Conservation (phyloP, 1,139 yeast genomes). For the Yamadazyma songkhlaensis region DNA sequence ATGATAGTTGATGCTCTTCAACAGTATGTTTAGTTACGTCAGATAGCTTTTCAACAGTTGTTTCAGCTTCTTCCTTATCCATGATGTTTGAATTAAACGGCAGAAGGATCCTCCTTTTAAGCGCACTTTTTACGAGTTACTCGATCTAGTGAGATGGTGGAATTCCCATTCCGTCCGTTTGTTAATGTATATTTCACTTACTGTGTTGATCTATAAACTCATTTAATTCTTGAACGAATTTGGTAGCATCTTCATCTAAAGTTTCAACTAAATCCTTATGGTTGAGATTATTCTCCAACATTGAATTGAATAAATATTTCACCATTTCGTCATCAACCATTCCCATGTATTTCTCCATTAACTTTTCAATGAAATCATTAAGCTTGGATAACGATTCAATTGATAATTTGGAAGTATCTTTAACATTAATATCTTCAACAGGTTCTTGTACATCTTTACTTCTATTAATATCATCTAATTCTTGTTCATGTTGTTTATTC, state of each 20-base stretch:
- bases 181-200: too few relatives aligned
- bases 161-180: too few relatives aligned
- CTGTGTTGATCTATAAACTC: slow-evolving; percentile 6
- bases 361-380: slow-evolving; percentile 31
- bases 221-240: slow-evolving; percentile 32
- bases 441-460: slow-evolving; percentile 2
- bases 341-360: slow-evolving; percentile 53
- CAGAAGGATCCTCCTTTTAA: too few relatives aligned
- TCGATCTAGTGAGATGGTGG: too few relatives aligned
- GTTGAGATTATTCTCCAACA: slow-evolving; percentile 27
- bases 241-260: slow-evolving; percentile 54
- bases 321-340: slow-evolving; percentile 49
- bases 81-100: too few relatives aligned
- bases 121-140: too few relatives aligned
- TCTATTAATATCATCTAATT: slow-evolving; percentile 27
- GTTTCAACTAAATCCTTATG: slow-evolving; percentile 48
- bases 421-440: background rate
- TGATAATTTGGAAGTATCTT: slow-evolving; percentile 9
- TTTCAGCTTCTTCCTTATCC: too few relatives aligned
- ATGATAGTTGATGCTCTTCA: too few relatives aligned
- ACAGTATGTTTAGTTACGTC: too few relatives aligned
- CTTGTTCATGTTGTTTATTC: slow-evolving; percentile 33
- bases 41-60: too few relatives aligned
- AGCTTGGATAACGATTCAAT: slow-evolving; percentile 19
- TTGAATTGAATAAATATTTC: slow-evolving; percentile 39